phyloP scores from a whole-genome alignment of 441 rosid genomes.

The Syzygium malaccense region DNA sequence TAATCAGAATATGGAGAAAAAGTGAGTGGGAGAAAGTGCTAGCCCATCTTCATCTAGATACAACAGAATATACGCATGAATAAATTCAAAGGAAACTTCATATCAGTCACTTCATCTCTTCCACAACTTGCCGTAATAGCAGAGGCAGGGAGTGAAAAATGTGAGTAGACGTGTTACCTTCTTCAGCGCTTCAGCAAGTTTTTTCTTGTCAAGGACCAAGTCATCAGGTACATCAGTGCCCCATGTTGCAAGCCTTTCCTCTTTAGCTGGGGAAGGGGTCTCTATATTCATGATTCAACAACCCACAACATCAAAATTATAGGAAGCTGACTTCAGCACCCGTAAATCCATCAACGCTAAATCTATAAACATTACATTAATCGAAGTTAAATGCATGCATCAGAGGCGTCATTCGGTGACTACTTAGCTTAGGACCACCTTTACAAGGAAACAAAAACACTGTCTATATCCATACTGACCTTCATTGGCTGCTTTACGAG shows the following conservation, averaged over 20 bases:
- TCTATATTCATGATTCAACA: slow-evolving; percentile 21
- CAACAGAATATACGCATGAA: background rate
- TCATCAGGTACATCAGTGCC: slow-evolving; percentile 74
- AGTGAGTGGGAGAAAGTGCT: background rate
- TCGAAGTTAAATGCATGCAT: background rate
- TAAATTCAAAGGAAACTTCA: background rate
- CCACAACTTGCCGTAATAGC: background rate
- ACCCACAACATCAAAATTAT: background rate
- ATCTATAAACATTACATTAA: background rate
- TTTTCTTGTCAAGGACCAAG: slow-evolving; percentile 55
- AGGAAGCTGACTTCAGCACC: background rate
- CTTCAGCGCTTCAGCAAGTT: slow-evolving; percentile 63
- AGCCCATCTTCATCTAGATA: background rate
- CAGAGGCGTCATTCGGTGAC: background rate
- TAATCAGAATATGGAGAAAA: background rate
- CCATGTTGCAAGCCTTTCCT: slow-evolving; percentile 65
- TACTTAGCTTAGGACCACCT: background rate
- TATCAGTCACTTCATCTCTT: background rate
- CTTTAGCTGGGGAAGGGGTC: slow-evolving; percentile 32
- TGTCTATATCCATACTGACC: slow-evolving; percentile 14
- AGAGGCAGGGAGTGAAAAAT: background rate
- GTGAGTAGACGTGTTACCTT: slow-evolving; percentile 35
- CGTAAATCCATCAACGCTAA: background rate
- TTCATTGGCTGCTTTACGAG: slow-evolving; percentile 41
- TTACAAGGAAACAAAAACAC: background rate